Conservation (phyloP, 306 rosid genomes). For the Lathyrus tuberosus region DNA sequence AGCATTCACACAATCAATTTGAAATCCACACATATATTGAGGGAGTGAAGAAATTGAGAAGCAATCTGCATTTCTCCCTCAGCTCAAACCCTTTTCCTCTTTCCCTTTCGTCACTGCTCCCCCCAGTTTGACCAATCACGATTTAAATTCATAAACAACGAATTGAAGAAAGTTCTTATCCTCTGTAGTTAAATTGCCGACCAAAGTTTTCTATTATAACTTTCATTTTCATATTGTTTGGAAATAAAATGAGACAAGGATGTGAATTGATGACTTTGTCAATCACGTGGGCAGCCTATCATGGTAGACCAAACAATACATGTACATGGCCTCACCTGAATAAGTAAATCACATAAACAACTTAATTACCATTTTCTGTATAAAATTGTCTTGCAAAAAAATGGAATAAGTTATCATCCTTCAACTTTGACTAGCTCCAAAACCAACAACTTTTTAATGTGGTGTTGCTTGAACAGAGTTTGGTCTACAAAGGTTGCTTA, state of each 20-base stretch:
- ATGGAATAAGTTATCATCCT: constrained; percentile 49
- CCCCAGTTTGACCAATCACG: too few species aligned
- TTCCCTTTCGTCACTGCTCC: too few species aligned
- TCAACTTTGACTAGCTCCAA: constrained; percentile 65
- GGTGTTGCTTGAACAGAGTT: constrained; percentile 35
- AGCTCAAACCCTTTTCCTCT: too few species aligned
- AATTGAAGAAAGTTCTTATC: too few species aligned
- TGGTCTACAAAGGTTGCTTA: constrained; percentile 53
- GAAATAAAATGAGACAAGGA: constrained; percentile 31
- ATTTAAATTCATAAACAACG: too few species aligned
- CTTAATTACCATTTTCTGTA: neutral
- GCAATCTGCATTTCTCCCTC: too few species aligned
- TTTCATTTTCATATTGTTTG: constrained; percentile 55
- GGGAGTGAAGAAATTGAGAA: too few species aligned
- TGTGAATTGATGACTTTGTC: constrained; percentile 76
- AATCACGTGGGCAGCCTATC: constrained; percentile 90
- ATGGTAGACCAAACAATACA: constrained; percentile 58
- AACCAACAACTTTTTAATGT: constrained; percentile 54
- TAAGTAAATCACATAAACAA: constrained; percentile 60
- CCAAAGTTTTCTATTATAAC: constrained; percentile 43
- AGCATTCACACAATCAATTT: too few species aligned
- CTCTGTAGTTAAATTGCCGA: too few species aligned
- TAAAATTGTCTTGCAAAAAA: constrained; percentile 43
- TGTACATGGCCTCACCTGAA: constrained; percentile 61
- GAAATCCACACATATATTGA: too few species aligned